Evolutionary conservation across 2,329 filamentous ascomycete genomes (phyloP).

Genomic region (Claviceps arundinis): DNA sequence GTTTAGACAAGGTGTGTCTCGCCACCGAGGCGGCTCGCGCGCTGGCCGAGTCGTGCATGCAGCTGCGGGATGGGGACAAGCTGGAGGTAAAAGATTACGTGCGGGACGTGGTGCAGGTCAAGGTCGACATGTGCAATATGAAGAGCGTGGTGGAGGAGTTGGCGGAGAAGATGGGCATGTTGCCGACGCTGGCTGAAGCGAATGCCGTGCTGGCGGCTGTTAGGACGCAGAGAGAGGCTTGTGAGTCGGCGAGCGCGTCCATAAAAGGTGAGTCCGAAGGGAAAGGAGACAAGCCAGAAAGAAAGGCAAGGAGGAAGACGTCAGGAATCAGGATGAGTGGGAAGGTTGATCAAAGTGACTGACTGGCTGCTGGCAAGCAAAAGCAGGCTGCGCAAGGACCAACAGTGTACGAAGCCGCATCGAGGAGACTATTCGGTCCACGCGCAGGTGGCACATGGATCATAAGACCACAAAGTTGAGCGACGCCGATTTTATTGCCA

Average conservation of each 20-base stretch:
- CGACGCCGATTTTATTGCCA: constrained; percentile 18
- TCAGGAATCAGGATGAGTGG: not conserved
- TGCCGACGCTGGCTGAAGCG: constrained; percentile 11
- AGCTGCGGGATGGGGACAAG: not conserved
- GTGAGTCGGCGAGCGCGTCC: not conserved
- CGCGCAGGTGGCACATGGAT: constrained; percentile 25
- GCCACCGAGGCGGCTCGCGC: constrained; percentile 20
- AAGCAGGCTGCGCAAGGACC: constrained; percentile 1
- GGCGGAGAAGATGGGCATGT: constrained; percentile 10
- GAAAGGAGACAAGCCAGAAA: not conserved
- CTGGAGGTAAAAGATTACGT: constrained; percentile 1
- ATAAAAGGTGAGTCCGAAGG: not conserved
- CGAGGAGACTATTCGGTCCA: constrained; percentile 22
- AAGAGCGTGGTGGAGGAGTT: constrained; percentile 12
- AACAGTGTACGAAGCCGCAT: constrained; percentile 15
- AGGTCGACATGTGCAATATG: constrained; percentile 13
- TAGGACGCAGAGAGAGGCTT: constrained; percentile 1
- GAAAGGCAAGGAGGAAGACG: not conserved
- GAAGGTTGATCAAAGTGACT: not conserved
- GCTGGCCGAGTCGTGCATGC: constrained; percentile 10
- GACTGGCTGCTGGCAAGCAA: not conserved
- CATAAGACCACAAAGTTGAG: constrained; percentile 19
- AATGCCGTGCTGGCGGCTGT: constrained; percentile 7
- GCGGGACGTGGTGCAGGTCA: constrained; percentile 2
- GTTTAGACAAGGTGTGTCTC: constrained; percentile 16